phyloP scores from a whole-genome alignment of 306 rosid species.

The Adenanthera pavonina region DNA sequence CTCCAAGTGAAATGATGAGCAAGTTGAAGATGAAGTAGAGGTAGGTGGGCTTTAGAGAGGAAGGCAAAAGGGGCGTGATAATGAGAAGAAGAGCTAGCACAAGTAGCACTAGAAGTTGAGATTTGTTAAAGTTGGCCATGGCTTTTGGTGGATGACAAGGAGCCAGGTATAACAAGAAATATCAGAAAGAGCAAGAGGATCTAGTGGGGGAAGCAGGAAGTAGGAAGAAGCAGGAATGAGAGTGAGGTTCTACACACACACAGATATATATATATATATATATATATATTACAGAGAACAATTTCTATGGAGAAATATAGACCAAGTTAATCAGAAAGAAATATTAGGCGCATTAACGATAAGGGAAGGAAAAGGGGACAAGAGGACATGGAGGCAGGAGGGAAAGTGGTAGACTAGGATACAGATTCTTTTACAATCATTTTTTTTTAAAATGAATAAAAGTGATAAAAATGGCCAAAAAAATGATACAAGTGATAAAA shows the following conservation, averaged over 20 bases:
- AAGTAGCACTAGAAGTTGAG: slow-evolving; percentile 58
- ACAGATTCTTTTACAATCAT: background rate
- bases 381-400: background rate
- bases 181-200: slow-evolving; percentile 25
- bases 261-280: slow-evolving; percentile 34
- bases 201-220: slow-evolving; percentile 24
- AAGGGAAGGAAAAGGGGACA: background rate
- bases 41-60: slow-evolving; percentile 62
- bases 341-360: too few species aligned
- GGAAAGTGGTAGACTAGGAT: background rate
- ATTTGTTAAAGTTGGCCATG: slow-evolving; percentile 57
- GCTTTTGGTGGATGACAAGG: slow-evolving; percentile 29
- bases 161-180: slow-evolving; percentile 16
- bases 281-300: background rate
- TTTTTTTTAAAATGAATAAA: background rate
- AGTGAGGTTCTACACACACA: slow-evolving; percentile 33
- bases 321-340: background rate
- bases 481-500: background rate
- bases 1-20: slow-evolving; percentile 68
- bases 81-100: slow-evolving; percentile 58
- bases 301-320: background rate
- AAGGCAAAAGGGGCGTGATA: slow-evolving; percentile 63
- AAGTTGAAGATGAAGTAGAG: slow-evolving; percentile 68
- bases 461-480: too few species aligned
- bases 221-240: slow-evolving; percentile 32